Evolutionary conservation across 225 moss, liverwort and hornwort genomes (phyloP), one percentile per base, ranked within the genome.

Genomic region (Sphagnum tenellum): DNA sequence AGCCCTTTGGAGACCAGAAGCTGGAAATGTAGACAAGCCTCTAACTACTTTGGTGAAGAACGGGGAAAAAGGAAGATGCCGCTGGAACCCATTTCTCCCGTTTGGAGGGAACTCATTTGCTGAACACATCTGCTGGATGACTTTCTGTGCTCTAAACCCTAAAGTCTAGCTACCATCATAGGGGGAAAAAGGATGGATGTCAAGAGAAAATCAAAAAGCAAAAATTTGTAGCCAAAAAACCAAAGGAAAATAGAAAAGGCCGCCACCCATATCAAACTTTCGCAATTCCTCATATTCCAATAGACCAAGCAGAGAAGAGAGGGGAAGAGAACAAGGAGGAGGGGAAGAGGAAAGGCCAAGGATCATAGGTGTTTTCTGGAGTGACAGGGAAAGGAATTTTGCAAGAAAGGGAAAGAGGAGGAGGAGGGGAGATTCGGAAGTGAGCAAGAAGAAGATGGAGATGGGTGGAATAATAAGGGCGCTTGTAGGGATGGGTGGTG

Each of bases 101-200:
- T 88, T 88, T 61, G 81, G 74, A 61, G 87, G 67, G 75, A 83
- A 93, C 57, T 88, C 96, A 72, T 75, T 86, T 9, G 71, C 78
- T 70, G 80, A 79, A 67, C 83, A 86, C 76, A 98, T 93, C 71
- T 92, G 90, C 50, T 90, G 85, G 57, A 98, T 80, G 10, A 90
- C 80, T 57, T 87, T 98, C 59, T 90, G 93, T 70, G 89, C 75
- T 61, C 66, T 80, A 29, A 29, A 29, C 29, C 29, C 29, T 29
- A 29, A 29, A 29, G 0, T 1, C 29, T 29, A 29, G 29, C 29
- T 29, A 29, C 29, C 29, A 29, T 29, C 29, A 29, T 29, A 29
- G 29, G 29, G 29, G 29, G 29, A 29, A 29, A 29, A 29, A 29
- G 29, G 29, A 1, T 29, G 29, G 29, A 29, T 29, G 29, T 29